Conservation (phyloP, 2,329 filamentous ascomycete genomes). For the Fonsecaea multimorphosa region DNA sequence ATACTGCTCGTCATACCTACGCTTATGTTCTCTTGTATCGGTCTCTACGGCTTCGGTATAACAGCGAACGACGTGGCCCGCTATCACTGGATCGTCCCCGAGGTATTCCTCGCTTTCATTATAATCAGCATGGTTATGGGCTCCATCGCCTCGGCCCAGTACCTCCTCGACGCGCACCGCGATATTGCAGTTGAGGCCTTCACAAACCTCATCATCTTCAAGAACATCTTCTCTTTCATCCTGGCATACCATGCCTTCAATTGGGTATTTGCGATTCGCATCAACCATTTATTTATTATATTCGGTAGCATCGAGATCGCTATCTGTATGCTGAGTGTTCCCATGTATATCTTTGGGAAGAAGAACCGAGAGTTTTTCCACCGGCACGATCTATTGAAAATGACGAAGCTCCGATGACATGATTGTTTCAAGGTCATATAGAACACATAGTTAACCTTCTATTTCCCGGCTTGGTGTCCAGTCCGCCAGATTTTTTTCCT, state of each 20-base stretch:
- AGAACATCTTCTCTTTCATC: constrained; percentile 89
- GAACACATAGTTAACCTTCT: not conserved
- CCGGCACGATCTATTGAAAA: constrained; percentile 71
- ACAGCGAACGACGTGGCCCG: constrained; percentile 66
- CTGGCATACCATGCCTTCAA: constrained; percentile 83
- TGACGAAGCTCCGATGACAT: constrained; percentile 48
- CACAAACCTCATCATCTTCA: constrained; percentile 89
- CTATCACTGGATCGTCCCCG: constrained; percentile 75
- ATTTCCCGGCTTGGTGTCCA: not conserved
- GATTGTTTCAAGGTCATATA: not conserved
- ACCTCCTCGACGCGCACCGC: constrained; percentile 93
- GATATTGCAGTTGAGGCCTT: constrained; percentile 86
- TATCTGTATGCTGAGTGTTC: constrained; percentile 75
- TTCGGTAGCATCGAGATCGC: constrained; percentile 78
- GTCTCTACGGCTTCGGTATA: constrained; percentile 83
- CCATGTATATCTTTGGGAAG: constrained; percentile 80
- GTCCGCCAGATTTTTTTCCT: not conserved
- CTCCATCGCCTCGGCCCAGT: constrained; percentile 81
- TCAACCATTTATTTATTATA: constrained; percentile 68
- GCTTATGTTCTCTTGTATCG: constrained; percentile 75
- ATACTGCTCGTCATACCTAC: constrained; percentile 83
- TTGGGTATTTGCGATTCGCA: constrained; percentile 71
- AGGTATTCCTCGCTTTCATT: constrained; percentile 82
- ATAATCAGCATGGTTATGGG: constrained; percentile 92
- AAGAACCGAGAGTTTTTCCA: constrained; percentile 75